A percentile compares a stretch with the other conserved stretches of the same genome.
Conservation (phyloP, 768 basidiomycete genomes). For the Boletus sp. region DNA sequence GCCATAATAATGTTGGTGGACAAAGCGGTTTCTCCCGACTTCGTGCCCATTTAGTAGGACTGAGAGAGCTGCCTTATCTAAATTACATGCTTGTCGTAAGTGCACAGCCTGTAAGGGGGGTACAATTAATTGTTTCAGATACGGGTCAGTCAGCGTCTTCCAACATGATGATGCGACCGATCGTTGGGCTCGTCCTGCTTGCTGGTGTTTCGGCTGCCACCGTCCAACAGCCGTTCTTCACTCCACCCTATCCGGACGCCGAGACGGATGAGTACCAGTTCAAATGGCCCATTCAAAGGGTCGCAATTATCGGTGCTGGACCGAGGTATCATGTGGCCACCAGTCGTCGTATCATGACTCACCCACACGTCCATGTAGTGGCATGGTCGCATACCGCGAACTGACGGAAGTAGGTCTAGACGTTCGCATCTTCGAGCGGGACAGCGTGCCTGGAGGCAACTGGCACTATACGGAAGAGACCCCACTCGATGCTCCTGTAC, state of each 20-base stretch:
- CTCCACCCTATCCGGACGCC: not conserved
- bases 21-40: too few relatives aligned
- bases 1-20: too few relatives aligned
- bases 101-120: too few relatives aligned
- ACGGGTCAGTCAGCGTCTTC: too few relatives aligned
- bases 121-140: too few relatives aligned
- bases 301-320: constrained; percentile 17
- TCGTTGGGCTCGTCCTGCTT: not conserved
- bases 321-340: constrained; percentile 4
- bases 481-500: constrained; percentile 10
- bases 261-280: constrained; percentile 8
- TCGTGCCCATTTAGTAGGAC: too few relatives aligned
- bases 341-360: not conserved
- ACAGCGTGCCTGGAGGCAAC: constrained; percentile 8
- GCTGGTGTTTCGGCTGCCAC: not conserved
- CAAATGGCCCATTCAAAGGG: constrained; percentile 11
- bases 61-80: too few relatives aligned
- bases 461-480: constrained; percentile 20
- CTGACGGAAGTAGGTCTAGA: constrained; percentile 15
- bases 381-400: constrained; percentile 11
- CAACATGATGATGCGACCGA: not conserved
- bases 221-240: constrained; percentile 1
- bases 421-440: constrained; percentile 18
- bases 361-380: constrained; percentile 1
- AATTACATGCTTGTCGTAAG: too few relatives aligned